A percentile compares a stretch with the other conserved stretches of the same genome.
These are phyloP conservation scores for Cyamopsis tetragonoloba DNA, from an alignment of 306 rosid genomes.

Conservation along the genomic window DNA sequence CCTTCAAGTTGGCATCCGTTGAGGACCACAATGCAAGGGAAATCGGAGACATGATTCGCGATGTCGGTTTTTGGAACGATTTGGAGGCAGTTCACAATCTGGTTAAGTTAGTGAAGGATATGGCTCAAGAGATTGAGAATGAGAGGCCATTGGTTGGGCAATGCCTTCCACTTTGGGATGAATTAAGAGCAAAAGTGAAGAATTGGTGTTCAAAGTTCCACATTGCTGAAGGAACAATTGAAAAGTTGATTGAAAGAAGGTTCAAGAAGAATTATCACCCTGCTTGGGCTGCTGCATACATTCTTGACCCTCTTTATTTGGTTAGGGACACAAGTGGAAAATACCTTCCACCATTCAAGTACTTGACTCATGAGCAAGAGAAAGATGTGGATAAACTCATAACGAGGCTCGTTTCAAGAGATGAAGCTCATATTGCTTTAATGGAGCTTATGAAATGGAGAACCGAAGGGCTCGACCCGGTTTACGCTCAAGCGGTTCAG, in stretches of 20 bases:
- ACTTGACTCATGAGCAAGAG: constrained; percentile 54
- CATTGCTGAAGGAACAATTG: constrained; percentile 43
- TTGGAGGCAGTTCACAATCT: constrained; percentile 57
- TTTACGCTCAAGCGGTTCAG: constrained; percentile 62
- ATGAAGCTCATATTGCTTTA: constrained; percentile 58
- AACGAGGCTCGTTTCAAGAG: constrained; percentile 53
- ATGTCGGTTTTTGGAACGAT: constrained; percentile 74
- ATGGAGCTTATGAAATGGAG: constrained; percentile 81
- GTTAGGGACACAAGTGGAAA: constrained; percentile 58
- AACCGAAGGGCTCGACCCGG: constrained; percentile 68
- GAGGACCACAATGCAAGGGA: constrained; percentile 63
- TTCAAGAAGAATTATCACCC: constrained; percentile 70
- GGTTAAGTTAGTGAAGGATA: constrained; percentile 65
- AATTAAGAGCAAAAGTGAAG: constrained; percentile 63
- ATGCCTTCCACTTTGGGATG: constrained; percentile 90
- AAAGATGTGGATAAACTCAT: constrained; percentile 60
- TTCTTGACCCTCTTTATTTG: constrained; percentile 61
- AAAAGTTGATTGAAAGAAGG: constrained; percentile 50
- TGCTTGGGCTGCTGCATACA: constrained; percentile 68
- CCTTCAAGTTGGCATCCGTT: constrained; percentile 52
- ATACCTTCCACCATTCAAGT: constrained; percentile 66
- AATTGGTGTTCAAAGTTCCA: constrained; percentile 62
- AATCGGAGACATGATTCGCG: constrained; percentile 58
- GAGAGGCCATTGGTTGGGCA: constrained; percentile 84
- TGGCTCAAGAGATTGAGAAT: constrained; percentile 67